Conservation (phyloP, 352 stramenopile species). For the Phytophthora constricta region DNA sequence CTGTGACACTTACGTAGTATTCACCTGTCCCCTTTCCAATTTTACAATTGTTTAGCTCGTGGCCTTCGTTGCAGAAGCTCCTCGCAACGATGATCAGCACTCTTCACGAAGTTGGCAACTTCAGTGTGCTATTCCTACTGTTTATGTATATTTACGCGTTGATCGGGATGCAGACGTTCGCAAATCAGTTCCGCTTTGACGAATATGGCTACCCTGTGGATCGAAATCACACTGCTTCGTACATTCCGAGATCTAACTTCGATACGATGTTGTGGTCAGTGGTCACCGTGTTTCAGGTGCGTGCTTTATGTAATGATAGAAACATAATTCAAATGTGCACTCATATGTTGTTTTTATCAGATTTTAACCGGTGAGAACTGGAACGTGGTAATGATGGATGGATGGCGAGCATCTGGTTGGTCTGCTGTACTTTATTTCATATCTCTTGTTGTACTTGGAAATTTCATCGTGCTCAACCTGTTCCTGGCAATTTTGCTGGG, state of each 20-base stretch:
- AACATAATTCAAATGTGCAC: neutral
- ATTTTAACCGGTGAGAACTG: conserved; percentile 94
- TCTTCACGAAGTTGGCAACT: conserved; percentile 91
- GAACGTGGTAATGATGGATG: conserved; percentile 92
- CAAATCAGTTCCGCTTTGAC: conserved; percentile 92
- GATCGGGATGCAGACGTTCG: conserved; percentile 93
- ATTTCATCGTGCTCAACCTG: conserved; percentile 93
- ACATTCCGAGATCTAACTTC: conserved; percentile 69
- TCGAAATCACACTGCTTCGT: conserved; percentile 31
- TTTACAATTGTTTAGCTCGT: conserved; percentile 54
- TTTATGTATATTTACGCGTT: conserved; percentile 95
- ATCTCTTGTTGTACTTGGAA: conserved; percentile 84
- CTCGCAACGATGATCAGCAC: conserved; percentile 91
- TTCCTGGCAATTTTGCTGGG: conserved; percentile 93
- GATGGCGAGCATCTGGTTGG: conserved; percentile 73
- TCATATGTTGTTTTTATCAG: conserved; percentile 45
- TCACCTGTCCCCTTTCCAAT: too few species aligned
- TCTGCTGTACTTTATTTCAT: conserved; percentile 79
- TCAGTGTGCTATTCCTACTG: conserved; percentile 91
- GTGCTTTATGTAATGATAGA: neutral
- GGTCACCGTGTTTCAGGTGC: conserved; percentile 75
- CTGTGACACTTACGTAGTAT: too few species aligned
- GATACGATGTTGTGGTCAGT: conserved; percentile 74
- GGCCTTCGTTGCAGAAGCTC: conserved; percentile 92
- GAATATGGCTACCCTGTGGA: conserved; percentile 54